Evolutionary conservation across 441 rosid species (phyloP), one percentile per base, ranked within the genome.

Genomic region (Flueggea neowawraea): DNA sequence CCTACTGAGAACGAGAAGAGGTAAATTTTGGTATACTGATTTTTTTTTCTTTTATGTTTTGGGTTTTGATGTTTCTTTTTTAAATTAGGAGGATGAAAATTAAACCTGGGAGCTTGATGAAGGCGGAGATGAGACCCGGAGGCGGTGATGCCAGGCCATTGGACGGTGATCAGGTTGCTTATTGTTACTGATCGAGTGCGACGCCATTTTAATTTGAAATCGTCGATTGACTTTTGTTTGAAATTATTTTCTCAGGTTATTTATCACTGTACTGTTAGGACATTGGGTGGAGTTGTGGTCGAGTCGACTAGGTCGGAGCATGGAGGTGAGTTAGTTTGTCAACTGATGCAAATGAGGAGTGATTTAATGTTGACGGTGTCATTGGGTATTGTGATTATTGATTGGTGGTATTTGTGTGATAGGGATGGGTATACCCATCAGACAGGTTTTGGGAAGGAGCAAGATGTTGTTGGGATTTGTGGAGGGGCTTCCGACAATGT

Each of bases 401-500:
- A 66, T 28, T 59, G 45, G 13, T 65, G 22, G 68, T 44, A 43
- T 67, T 63, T 75, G 11, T 53, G 15, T 73, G 57, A 71, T 73
- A 95, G 99, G 99, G 60, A 88, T 80, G 63, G 98, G 96, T 62
- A 69, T 73, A 50, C 95, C 96, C 0, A 68, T 73, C 57, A 82
- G 99, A 76, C 78, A 82, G 61, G 85, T 92, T 50, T 63, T 90
- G 75, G 96, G 98, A 48, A 95, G 91, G 85, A 92, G 96, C 74
- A 92, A 95, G 84, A 75, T 92, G 81, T 57, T 95, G 7, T 62
- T 88, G 70, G 99, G 99, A 66, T 76, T 95, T 73, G 75, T 95
- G 4, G 94, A 95, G 78, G 97, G 98, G 67, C 83, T 95, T 65
- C 84, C 98, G 22, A 84, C 98, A 9, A 95, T 92, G 99, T 73